phyloP scores from a whole-genome alignment of 805 yeast genomes.

The Pichia cabralensis region DNA sequence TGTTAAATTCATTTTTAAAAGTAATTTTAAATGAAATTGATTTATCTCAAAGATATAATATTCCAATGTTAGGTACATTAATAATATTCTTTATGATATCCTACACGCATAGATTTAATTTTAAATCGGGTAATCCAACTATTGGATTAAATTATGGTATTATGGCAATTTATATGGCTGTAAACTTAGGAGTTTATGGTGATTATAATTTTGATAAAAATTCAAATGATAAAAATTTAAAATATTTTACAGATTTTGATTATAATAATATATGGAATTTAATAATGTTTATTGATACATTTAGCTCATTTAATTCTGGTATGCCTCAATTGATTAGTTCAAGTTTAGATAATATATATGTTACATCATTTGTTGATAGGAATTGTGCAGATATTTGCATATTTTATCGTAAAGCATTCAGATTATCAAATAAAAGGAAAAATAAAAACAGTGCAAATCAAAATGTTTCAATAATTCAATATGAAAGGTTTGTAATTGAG shows the following conservation, averaged over 20 bases:
- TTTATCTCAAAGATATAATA: constrained; percentile 8
- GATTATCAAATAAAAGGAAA: constrained; percentile 4
- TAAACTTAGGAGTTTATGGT: constrained; percentile 12
- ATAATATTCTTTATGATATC: constrained; percentile 14
- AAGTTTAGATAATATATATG: constrained; percentile 5
- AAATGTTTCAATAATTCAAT: constrained; percentile 6
- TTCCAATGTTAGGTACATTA: constrained; percentile 14
- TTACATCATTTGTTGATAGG: constrained; percentile 3
- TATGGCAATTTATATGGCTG: constrained; percentile 17
- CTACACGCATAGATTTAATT: constrained; percentile 11
- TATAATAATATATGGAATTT: constrained; percentile 13
- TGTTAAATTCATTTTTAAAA: constrained; percentile 12
- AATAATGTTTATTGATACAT: constrained; percentile 16
- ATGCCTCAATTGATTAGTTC: constrained; percentile 12
- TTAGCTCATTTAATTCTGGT: constrained; percentile 17
- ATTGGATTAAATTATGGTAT: constrained; percentile 12
- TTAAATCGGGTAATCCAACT: constrained; percentile 13
- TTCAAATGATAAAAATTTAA: constrained; percentile 1
- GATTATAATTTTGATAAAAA: neutral
- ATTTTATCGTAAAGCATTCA: constrained; percentile 10
- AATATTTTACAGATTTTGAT: constrained; percentile 11
- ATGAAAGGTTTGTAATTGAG: constrained; percentile 14
- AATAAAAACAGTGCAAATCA: neutral
- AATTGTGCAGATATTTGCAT: constrained; percentile 4
- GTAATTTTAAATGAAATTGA: constrained; percentile 14